phyloP scores from a whole-genome alignment of 148 eudicot species.

The Rhododendron mucronatum region DNA sequence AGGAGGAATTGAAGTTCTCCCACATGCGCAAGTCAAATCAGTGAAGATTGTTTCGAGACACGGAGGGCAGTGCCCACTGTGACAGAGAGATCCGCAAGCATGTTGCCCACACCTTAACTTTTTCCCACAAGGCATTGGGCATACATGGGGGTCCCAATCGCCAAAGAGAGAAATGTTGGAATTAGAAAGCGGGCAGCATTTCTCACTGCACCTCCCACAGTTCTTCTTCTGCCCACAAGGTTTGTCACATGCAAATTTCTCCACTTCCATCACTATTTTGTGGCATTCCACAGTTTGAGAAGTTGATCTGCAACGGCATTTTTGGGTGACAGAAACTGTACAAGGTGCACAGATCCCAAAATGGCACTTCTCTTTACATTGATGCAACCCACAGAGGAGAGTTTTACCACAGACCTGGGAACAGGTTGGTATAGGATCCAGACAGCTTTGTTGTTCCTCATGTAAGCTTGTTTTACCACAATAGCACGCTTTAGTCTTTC shows the following conservation, averaged over 20 bases:
- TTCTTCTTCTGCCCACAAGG: slow-evolving; percentile 87
- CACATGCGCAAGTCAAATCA: slow-evolving; percentile 87
- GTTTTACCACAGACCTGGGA: slow-evolving; percentile 54
- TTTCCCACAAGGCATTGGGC: slow-evolving; percentile 88
- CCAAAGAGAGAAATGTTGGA: slow-evolving; percentile 30
- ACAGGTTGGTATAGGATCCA: slow-evolving; percentile 86
- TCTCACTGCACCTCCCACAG: slow-evolving; percentile 96
- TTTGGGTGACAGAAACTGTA: slow-evolving; percentile 59
- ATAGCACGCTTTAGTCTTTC: slow-evolving; percentile 60
- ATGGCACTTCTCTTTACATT: slow-evolving; percentile 67
- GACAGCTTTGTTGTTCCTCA: slow-evolving; percentile 57
- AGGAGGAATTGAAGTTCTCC: slow-evolving; percentile 84
- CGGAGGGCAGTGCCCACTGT: slow-evolving; percentile 97
- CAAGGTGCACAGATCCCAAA: slow-evolving; percentile 74
- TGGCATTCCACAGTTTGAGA: slow-evolving; percentile 78
- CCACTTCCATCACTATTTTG: slow-evolving; percentile 42
- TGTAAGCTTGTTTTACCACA: slow-evolving; percentile 70
- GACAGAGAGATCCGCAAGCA: slow-evolving; percentile 72
- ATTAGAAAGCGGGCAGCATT: slow-evolving; percentile 79
- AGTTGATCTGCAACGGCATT: slow-evolving; percentile 80
- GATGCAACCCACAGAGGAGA: slow-evolving; percentile 74
- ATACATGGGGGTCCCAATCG: slow-evolving; percentile 80
- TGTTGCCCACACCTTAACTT: slow-evolving; percentile 93
- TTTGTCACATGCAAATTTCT: slow-evolving; percentile 64
- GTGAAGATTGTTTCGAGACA: slow-evolving; percentile 86